phyloP scores from a whole-genome alignment of 306 rosid genomes.

The Macrotyloma uniflorum region DNA sequence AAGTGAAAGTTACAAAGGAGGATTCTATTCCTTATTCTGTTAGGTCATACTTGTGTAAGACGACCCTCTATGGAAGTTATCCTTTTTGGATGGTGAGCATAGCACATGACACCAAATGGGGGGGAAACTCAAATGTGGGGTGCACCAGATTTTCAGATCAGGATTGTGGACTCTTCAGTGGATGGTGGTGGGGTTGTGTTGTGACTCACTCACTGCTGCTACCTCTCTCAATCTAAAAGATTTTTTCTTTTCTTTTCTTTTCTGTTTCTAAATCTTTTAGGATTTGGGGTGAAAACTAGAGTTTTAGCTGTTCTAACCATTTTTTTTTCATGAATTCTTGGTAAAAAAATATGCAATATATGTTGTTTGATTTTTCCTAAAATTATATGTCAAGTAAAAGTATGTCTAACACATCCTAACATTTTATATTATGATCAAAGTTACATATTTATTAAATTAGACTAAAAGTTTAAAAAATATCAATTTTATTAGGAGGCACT shows the following conservation, averaged over 20 bases:
- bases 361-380: background rate
- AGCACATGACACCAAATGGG: constrained; percentile 3
- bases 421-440: too few relatives aligned
- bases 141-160: constrained; percentile 35
- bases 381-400: background rate
- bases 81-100: constrained; percentile 28
- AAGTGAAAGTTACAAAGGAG: constrained; percentile 34
- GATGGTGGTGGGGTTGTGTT: constrained; percentile 24
- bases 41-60: constrained; percentile 6
- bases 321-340: background rate
- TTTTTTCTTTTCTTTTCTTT: background rate
- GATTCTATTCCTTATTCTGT: constrained; percentile 35
- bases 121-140: constrained; percentile 39
- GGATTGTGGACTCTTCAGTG: background rate
- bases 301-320: background rate
- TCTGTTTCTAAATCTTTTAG: background rate
- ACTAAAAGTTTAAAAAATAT: too few relatives aligned
- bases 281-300: background rate
- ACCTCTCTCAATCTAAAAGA: background rate
- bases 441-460: too few relatives aligned
- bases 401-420: background rate
- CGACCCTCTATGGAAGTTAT: constrained; percentile 35
- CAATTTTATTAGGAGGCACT: too few relatives aligned
- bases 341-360: background rate
- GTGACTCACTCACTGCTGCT: background rate